A percentile compares a stretch with the other conserved stretches of the same genome.
These are phyloP conservation scores for Primulina tabacum DNA, from an alignment of 257 asterid genomes.

Conservation along the genomic window DNA sequence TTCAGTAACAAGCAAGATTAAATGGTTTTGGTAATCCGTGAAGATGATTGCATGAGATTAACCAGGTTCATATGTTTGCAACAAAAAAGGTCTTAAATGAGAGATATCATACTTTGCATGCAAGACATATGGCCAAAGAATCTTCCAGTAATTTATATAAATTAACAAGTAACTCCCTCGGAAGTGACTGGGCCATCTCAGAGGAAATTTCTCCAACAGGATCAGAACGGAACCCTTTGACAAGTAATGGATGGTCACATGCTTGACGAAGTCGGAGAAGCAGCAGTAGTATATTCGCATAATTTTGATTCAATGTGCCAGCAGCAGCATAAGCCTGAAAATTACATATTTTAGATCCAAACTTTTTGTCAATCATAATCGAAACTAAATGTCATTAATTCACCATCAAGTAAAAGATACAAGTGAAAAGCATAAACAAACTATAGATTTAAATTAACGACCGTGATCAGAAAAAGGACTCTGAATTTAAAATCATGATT, in stretches of 20 bases:
- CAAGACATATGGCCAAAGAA: constrained; percentile 69
- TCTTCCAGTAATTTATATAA: constrained; percentile 63
- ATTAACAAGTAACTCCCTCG: constrained; percentile 51
- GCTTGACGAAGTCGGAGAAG: constrained; percentile 99
- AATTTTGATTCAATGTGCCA: constrained; percentile 92
- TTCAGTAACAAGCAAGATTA: not conserved
- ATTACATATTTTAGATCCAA: constrained; percentile 13
- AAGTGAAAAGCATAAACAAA: constrained; percentile 7
- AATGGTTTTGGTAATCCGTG: constrained; percentile 3
- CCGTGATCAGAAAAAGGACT: not conserved
- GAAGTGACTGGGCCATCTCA: constrained; percentile 63
- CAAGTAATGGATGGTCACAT: constrained; percentile 97
- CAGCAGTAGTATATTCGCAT: constrained; percentile 88
- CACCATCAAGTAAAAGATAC: constrained; percentile 9
- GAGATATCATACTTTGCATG: constrained; percentile 59
- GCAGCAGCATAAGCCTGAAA: constrained; percentile 98
- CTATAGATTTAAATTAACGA: not conserved
- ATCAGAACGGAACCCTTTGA: constrained; percentile 64
- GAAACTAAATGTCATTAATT: constrained; percentile 12
- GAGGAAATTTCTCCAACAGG: constrained; percentile 61
- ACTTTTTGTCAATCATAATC: constrained; percentile 9
- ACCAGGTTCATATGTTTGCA: constrained; percentile 20
- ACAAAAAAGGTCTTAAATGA: constrained; percentile 16
- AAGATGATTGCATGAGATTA: not conserved
- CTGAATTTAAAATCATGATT: constrained; percentile 17